Evolutionary conservation across 169 alveolate genomes (phyloP), one percentile per base, ranked within the genome.

Genomic region (Eimeria praecox): DNA sequence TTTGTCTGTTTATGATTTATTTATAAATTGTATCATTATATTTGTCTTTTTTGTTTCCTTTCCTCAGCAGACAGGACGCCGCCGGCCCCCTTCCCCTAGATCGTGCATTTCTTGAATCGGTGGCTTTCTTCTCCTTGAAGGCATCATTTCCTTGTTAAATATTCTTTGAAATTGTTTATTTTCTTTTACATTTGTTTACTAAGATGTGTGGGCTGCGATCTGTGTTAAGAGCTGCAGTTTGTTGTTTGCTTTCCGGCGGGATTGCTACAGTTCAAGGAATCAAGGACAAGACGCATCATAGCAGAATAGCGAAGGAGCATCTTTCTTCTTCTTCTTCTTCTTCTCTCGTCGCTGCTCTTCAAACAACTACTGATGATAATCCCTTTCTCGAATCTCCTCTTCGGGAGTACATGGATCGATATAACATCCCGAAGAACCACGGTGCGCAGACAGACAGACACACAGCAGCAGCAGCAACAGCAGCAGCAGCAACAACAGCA

Each of bases 401-500:
- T 22, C 6, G 73, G 3, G 92, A 77, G 2, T 92, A 56, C 56
- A 62, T 92, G 83, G 8, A 3, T n/a, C 30, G 92, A 24, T 92
- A 59, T 82, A 56, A 92, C 85, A 92, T 92, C 69, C 95, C 95
- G 9, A 56, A 24, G 54, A 49, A 20, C 54, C 95, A 92, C 85
- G 95, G 95, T 92, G 54, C 38, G 95, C 52, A 0, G 85, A 6
- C 14, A 64, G 33, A 22, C 75, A 22, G 14, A 4, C 38, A 64
- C 75, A 22, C 75, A 18, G 30, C 75, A 18, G 75, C 30, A 18
- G 38, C 75, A 64, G 75, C 75, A 64, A 30, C 75, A 64, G 20
- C 75, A 12, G 20, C 75, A 18, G 30, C 75, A 64, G 33, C 30
- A 12, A 30, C 44, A 75, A 20, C 86, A 35, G 44, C n/a, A n/a